Conservation (phyloP, 1,139 yeast species). For the Taphrina betulina region DNA sequence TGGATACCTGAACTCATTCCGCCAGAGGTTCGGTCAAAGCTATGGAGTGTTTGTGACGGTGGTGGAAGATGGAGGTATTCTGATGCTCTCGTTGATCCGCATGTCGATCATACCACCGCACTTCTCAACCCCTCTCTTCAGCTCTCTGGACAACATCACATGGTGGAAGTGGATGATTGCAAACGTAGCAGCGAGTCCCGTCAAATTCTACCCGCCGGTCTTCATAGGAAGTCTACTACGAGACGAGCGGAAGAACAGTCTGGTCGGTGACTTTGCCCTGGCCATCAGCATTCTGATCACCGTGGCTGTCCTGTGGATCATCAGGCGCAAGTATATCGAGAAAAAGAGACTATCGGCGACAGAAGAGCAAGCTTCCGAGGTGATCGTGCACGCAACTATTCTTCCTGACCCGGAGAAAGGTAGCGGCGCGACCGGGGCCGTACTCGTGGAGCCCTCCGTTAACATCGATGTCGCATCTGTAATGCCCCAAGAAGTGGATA, state of each 20-base stretch:
- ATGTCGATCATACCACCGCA: constrained; percentile 34
- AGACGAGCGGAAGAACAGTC: constrained; percentile 10
- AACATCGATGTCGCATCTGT: too few relatives aligned
- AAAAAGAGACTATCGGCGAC: too few relatives aligned
- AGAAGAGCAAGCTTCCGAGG: too few relatives aligned
- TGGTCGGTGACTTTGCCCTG: constrained; percentile 17
- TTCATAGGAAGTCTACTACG: constrained; percentile 22
- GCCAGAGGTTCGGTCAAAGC: constrained; percentile 19
- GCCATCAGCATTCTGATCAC: constrained; percentile 12
- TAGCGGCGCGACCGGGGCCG: too few relatives aligned
- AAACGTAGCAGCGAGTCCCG: constrained; percentile 17
- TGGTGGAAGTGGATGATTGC: constrained; percentile 28
- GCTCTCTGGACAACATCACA: constrained; percentile 24
- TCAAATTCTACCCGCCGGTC: constrained; percentile 29
- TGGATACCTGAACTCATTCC: constrained; percentile 24
- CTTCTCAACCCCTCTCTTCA: constrained; percentile 32
- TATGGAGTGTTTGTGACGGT: constrained; percentile 34
- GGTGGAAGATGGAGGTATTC: constrained; percentile 33
- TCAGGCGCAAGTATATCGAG: neutral
- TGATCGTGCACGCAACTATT: too few relatives aligned
- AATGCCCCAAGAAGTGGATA: too few relatives aligned
- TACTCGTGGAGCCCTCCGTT: too few relatives aligned
- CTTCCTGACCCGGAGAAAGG: too few relatives aligned
- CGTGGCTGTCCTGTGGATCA: constrained; percentile 15
- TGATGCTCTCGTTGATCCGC: constrained; percentile 33